Evolutionary conservation across 495 filamentous ascomycete genomes (phyloP).

Genomic region (Penicillium malachiteum): DNA sequence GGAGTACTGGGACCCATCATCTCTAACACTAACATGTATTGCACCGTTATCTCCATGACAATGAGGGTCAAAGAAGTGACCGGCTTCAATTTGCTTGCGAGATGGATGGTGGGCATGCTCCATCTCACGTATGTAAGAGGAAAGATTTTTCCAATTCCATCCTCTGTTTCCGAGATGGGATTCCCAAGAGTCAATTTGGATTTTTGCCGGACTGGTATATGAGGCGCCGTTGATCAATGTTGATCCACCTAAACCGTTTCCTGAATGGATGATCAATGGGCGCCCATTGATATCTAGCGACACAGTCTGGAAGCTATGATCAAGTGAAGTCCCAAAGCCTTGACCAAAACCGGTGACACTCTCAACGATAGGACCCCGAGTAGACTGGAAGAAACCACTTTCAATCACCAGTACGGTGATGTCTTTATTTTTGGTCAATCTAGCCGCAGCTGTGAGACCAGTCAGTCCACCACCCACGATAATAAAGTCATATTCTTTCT

Average conservation of each 20-base stretch:
- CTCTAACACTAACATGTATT: neutral
- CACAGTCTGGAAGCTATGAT: slow-evolving; percentile 14
- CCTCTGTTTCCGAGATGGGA: slow-evolving; percentile 43
- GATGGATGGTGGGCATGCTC: slow-evolving; percentile 19
- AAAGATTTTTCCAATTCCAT: slow-evolving; percentile 54
- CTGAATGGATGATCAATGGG: slow-evolving; percentile 17
- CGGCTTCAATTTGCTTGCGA: slow-evolving; percentile 15
- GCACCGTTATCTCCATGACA: neutral
- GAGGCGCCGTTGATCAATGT: slow-evolving; percentile 56
- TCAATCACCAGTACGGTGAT: slow-evolving; percentile 49
- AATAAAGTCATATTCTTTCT: slow-evolving; percentile 19
- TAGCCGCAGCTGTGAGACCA: slow-evolving; percentile 42
- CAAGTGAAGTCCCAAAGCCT: slow-evolving; percentile 24
- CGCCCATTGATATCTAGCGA: slow-evolving; percentile 15
- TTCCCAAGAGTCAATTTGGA: slow-evolving; percentile 52
- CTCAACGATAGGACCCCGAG: slow-evolving; percentile 24
- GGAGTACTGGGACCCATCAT: neutral
- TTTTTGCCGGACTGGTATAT: slow-evolving; percentile 43
- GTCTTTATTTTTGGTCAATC: slow-evolving; percentile 36
- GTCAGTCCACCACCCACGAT: slow-evolving; percentile 39
- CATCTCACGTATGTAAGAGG: slow-evolving; percentile 37
- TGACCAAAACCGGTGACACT: slow-evolving; percentile 28
- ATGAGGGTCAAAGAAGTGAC: slow-evolving; percentile 6
- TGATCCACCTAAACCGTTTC: slow-evolving; percentile 50
- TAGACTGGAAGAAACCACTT: slow-evolving; percentile 25